Conservation (phyloP, 2,329 filamentous ascomycete species). For the Didymella pinodella region DNA sequence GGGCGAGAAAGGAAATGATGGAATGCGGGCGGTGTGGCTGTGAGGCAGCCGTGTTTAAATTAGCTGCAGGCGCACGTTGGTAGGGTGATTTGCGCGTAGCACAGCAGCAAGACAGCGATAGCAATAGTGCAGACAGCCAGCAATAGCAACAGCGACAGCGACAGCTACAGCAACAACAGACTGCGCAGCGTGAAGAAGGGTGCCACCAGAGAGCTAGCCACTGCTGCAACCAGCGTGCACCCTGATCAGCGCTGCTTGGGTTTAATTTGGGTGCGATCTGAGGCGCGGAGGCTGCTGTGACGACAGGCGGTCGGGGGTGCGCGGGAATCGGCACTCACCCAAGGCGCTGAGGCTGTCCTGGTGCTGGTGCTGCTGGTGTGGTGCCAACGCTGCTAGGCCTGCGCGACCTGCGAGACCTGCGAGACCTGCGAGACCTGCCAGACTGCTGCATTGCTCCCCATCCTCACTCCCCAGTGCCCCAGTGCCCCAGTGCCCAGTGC, state of each 20-base stretch:
- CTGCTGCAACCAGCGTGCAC: neutral
- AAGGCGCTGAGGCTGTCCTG: conserved; percentile 12
- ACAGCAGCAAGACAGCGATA: conserved; percentile 4
- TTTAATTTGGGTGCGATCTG: conserved; percentile 1
- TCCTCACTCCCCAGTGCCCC: neutral
- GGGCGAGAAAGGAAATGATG: conserved; percentile 6
- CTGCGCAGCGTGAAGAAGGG: neutral
- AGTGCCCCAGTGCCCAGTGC: too few relatives aligned
- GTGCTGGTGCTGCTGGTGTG: neutral
- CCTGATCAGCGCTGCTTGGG: conserved; percentile 3
- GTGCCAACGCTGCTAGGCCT: neutral
- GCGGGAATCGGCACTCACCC: conserved; percentile 8
- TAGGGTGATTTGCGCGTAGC: conserved; percentile 11
- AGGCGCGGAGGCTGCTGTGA: conserved; percentile 11
- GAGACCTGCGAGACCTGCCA: too few relatives aligned
- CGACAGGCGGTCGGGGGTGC: conserved; percentile 4
- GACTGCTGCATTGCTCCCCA: neutral
- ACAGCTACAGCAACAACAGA: neutral
- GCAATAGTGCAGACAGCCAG: neutral
- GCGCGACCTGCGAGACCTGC: too few relatives aligned
- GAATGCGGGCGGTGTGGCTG: conserved; percentile 21
- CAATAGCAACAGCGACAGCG: neutral
- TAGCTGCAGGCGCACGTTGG: conserved; percentile 11
- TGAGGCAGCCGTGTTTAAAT: conserved; percentile 12
- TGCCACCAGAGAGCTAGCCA: neutral